Evolutionary conservation across 164 flowering plant genomes (phyloP).

Genomic region (Liriodendron chinense): DNA sequence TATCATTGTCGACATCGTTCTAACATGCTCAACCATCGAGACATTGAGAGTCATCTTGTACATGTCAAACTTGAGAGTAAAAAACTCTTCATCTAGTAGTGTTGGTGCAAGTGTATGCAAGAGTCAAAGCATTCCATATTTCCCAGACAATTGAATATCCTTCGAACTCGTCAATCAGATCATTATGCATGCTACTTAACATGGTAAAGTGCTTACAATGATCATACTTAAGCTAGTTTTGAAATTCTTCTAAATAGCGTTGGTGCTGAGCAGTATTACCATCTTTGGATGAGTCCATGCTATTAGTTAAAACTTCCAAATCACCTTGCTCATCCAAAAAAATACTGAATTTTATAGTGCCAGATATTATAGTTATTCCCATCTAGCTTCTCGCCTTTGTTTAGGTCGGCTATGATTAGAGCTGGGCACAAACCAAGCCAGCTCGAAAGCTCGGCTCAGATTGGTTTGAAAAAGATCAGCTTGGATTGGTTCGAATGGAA

Average conservation of each 20-base stretch:
- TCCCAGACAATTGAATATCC: not conserved
- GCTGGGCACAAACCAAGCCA: too few relatives aligned
- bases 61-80: not conserved
- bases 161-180: not conserved
- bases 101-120: not conserved
- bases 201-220: not conserved
- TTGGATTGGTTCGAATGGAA: too few relatives aligned
- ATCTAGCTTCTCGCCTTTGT: conserved; percentile 2
- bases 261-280: not conserved
- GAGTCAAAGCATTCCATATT: not conserved
- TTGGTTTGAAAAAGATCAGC: too few relatives aligned
- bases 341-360: conserved; percentile 3
- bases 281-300: not conserved
- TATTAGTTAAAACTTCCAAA: not conserved
- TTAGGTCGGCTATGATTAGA: not conserved
- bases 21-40: too few relatives aligned
- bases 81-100: not conserved
- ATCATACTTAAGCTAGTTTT: not conserved
- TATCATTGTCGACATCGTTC: too few relatives aligned
- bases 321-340: not conserved
- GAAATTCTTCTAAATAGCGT: not conserved
- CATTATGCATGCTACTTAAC: conserved; percentile 4
- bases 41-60: not conserved
- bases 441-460: too few relatives aligned
- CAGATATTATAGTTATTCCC: conserved; percentile 2